Base-by-base conservation (phyloP, 495 filamentous ascomycete species). In the Talaromyces trachyspermus region DNA sequence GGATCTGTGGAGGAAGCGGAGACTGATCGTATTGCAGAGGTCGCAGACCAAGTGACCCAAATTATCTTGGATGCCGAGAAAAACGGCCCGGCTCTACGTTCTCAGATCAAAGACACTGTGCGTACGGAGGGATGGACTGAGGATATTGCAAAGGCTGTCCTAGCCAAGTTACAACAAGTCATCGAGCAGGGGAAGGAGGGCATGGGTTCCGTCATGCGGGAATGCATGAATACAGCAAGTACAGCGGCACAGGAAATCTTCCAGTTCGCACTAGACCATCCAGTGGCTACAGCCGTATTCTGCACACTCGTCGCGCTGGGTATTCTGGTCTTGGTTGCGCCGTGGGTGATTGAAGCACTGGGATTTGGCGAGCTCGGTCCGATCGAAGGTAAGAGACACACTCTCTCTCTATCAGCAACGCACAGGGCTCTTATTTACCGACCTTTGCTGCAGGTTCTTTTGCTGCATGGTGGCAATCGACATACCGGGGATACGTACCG, bases 311-410 rank as follows among this genome's bases (percentile, higher is more conserved):
- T 79, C 47, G 76, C 71, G 6, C 20, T 80, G n/a, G 77, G 75
- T 3, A 55, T 80, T 10, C 40, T 79, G 49, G 64, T 58, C 9
- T 2, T 68, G 9, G 27, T 79, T 49, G 48, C 54, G 37, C 75
- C 75, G 6, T 68, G 61, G 60, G 59, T 62, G 15, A 24, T 80
- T 19, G 66, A 69, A 50, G 51, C 59, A 15, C 40, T 80, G 17
- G 77, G 77, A 10, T 79, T 79, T 54, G 68, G 45, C 1, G 69
- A 65, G 49, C 26, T 69, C 35, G 77, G 75, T 12, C 70, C 71
- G 2, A 52, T 74, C 44, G 65, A 66, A 53, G 70, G 68, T 64
- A 46, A 52, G 62, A 52, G 9, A n/a, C n/a, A n/a, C n/a, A n/a
- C n/a, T n/a, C n/a, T n/a, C 40, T 12, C 46, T 8, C 15, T 25